phyloP scores from a whole-genome alignment of 768 basidiomycete species.

The Dendrothele bispora region DNA sequence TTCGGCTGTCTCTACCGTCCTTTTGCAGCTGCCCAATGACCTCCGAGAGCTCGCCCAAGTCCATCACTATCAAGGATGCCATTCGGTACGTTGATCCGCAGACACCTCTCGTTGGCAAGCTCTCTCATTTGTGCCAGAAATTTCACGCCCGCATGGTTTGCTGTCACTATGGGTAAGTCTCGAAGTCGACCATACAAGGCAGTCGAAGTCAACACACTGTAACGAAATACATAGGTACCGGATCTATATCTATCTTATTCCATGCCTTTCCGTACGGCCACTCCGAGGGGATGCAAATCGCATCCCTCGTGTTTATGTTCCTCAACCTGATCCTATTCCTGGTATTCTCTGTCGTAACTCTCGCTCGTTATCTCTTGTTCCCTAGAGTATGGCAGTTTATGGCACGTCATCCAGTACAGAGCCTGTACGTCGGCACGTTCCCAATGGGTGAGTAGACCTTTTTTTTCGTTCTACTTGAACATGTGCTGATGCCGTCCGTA shows the following conservation, averaged over 20 bases:
- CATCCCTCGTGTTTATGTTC: constrained; percentile 55
- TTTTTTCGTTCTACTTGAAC: neutral
- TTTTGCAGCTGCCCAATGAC: too few relatives aligned
- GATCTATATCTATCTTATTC: constrained; percentile 56
- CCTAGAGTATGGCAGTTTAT: constrained; percentile 51
- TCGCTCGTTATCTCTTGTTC: constrained; percentile 52
- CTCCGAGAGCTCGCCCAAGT: too few relatives aligned
- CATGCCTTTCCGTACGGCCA: constrained; percentile 56
- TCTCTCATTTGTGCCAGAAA: constrained; percentile 24
- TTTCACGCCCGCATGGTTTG: constrained; percentile 44
- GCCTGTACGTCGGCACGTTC: constrained; percentile 44
- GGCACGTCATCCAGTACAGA: constrained; percentile 45
- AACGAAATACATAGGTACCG: constrained; percentile 34
- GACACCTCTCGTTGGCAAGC: constrained; percentile 1
- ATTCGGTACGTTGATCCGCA: constrained; percentile 9
- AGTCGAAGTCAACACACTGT: neutral
- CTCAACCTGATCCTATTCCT: constrained; percentile 57
- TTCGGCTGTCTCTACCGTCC: too few relatives aligned
- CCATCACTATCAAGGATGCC: constrained; percentile 5
- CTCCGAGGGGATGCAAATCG: constrained; percentile 37
- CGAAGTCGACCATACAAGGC: neutral
- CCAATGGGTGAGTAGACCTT: constrained; percentile 49
- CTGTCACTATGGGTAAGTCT: constrained; percentile 41
- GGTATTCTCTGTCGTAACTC: constrained; percentile 42
- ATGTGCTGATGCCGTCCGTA: constrained; percentile 44